Evolutionary conservation across 1,284 basidiomycete genomes (phyloP).

Genomic region (Stygiomarasmius scandens): DNA sequence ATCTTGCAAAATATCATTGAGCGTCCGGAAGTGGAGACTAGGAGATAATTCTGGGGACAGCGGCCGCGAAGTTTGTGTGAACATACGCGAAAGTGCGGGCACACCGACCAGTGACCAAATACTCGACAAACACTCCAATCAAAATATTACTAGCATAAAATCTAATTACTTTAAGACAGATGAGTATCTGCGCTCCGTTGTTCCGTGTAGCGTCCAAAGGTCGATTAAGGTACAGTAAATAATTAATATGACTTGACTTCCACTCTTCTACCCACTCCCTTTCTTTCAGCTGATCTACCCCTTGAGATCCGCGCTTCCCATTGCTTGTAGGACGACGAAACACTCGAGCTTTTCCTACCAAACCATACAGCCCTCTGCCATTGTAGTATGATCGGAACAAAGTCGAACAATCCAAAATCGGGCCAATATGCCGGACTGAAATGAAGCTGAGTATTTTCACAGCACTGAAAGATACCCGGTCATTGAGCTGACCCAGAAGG

Average conservation of each 20-base stretch:
- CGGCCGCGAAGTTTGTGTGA: too few species aligned
- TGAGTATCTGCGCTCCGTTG: too few species aligned
- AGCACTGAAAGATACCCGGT: conserved; percentile 52
- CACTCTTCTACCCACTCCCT: not conserved
- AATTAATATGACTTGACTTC: not conserved
- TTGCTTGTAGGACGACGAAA: not conserved
- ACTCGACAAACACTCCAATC: too few species aligned
- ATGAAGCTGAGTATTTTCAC: conserved; percentile 87
- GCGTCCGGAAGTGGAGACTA: too few species aligned
- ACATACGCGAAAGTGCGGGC: too few species aligned
- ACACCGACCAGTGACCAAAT: too few species aligned
- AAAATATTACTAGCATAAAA: too few species aligned
- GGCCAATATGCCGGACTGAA: conserved; percentile 95
- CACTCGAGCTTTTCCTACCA: not conserved
- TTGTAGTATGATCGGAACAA: conserved; percentile 83
- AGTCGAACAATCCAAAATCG: conserved; percentile 87
- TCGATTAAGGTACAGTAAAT: too few species aligned
- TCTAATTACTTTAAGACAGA: too few species aligned
- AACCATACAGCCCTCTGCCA: conserved; percentile 81
- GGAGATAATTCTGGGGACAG: too few species aligned
- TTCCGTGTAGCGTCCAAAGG: too few species aligned
- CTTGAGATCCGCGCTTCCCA: not conserved
- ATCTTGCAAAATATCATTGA: too few species aligned
- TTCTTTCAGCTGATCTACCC: not conserved
- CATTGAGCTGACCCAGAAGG: conserved; percentile 1